These are phyloP conservation scores for Ilyonectria destructans DNA, from an alignment of 2,329 filamentous ascomycete species.

Conservation along the genomic window DNA sequence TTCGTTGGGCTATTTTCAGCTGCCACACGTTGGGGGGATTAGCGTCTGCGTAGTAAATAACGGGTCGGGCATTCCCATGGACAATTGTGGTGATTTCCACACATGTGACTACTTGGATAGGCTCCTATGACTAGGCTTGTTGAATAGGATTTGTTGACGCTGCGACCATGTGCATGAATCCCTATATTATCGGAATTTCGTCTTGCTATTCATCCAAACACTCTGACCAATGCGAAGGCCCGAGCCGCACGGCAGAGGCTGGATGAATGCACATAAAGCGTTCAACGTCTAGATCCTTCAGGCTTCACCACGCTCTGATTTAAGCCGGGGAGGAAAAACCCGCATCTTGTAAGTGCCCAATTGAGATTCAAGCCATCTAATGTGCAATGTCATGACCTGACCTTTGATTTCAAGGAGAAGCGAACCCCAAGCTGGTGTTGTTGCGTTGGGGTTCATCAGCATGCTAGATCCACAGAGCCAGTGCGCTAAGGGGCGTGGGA, in stretches of 20 bases:
- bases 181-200: slow-evolving; percentile 25
- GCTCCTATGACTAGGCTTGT: not conserved
- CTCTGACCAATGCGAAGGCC: slow-evolving; percentile 21
- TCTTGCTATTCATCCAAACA: slow-evolving; percentile 6
- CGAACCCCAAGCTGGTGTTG: not conserved
- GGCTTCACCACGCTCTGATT: not conserved
- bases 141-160: not conserved
- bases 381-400: not conserved
- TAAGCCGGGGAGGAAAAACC: not conserved
- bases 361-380: not conserved
- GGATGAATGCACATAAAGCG: slow-evolving; percentile 19
- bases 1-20: not conserved
- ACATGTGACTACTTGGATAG: too few relatives aligned
- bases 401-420: slow-evolving; percentile 10
- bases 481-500: slow-evolving; percentile 16
- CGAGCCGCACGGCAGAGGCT: not conserved
- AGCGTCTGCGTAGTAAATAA: too few relatives aligned
- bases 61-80: too few relatives aligned
- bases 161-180: slow-evolving; percentile 24
- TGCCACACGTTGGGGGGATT: too few relatives aligned
- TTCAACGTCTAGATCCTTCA: not conserved
- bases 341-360: not conserved
- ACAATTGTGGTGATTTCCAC: too few relatives aligned
- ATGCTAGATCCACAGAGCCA: slow-evolving; percentile 21
- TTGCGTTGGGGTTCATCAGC: slow-evolving; percentile 9